phyloP scores from a whole-genome alignment of 495 filamentous ascomycete species.

The Staphylotrichum tortipilum region DNA sequence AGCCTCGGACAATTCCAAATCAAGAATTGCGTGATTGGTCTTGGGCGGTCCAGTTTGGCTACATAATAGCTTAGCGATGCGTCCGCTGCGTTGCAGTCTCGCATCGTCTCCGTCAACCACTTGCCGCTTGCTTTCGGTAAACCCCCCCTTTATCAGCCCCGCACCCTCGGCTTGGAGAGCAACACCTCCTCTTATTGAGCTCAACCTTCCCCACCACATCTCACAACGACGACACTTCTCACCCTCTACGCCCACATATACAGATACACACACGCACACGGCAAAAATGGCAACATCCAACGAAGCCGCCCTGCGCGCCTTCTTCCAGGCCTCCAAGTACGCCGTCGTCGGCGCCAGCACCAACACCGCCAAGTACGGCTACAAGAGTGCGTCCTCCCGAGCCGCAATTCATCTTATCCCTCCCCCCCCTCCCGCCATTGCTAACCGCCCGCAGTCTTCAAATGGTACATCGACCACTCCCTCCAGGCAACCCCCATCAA shows the following conservation, averaged over 20 bases:
- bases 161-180: too few species aligned
- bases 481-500: slow-evolving; percentile 79
- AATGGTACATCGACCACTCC: slow-evolving; percentile 73
- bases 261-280: background rate
- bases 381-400: slow-evolving; percentile 66
- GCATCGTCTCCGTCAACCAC: too few species aligned
- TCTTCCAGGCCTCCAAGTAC: slow-evolving; percentile 76
- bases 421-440: too few species aligned
- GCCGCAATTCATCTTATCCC: background rate
- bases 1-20: too few species aligned
- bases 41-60: too few species aligned
- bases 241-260: background rate
- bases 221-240: too few species aligned
- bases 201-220: too few species aligned
- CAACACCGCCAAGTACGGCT: slow-evolving; percentile 79
- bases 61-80: too few species aligned
- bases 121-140: too few species aligned
- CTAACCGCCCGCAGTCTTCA: slow-evolving; percentile 55
- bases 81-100: background rate
- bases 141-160: too few species aligned
- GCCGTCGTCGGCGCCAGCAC: slow-evolving; percentile 88
- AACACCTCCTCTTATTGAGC: too few species aligned
- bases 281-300: slow-evolving; percentile 23
- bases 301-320: slow-evolving; percentile 57
- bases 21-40: background rate